Conservation (phyloP, 352 stramenopile genomes). For the Globisporangium echinulatum region DNA sequence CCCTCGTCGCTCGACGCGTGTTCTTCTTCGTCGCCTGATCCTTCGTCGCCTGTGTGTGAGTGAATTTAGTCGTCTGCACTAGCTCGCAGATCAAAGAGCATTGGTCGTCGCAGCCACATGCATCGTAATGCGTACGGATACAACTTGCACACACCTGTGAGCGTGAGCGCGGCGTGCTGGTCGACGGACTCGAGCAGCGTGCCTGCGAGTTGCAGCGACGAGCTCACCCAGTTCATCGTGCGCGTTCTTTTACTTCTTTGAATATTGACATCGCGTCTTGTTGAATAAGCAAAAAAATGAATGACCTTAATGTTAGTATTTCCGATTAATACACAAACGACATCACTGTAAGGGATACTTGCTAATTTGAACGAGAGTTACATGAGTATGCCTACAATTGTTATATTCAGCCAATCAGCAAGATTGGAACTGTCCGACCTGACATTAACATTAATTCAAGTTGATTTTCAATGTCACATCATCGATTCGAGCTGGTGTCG, state of each 20-base stretch:
- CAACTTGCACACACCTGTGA: slow-evolving; percentile 22
- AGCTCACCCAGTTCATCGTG: slow-evolving; percentile 82
- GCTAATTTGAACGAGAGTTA: too few relatives aligned
- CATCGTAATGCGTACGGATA: not conserved
- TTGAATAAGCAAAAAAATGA: too few relatives aligned
- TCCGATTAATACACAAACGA: too few relatives aligned
- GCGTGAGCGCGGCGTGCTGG: slow-evolving; percentile 74
- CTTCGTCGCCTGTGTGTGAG: slow-evolving; percentile 11
- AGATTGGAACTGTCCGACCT: too few relatives aligned
- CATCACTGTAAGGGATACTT: too few relatives aligned
- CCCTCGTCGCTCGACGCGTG: slow-evolving; percentile 3
- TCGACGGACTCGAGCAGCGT: slow-evolving; percentile 83
- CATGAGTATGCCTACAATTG: too few relatives aligned
- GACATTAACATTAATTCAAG: too few relatives aligned
- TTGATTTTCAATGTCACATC: too few relatives aligned
- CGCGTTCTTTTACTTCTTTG: not conserved
- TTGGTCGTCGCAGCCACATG: not conserved
- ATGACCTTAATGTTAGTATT: too few relatives aligned
- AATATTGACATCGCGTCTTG: too few relatives aligned
- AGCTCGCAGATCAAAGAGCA: not conserved
- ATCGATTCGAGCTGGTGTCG: too few relatives aligned
- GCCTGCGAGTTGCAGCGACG: slow-evolving; percentile 70
- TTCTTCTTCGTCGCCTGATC: slow-evolving; percentile 4
- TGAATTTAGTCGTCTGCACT: not conserved
- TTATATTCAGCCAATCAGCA: too few relatives aligned